Evolutionary conservation across 2,329 filamentous ascomycete genomes (phyloP), one percentile per base, ranked within the genome.

Genomic region (Penicillium sp.): DNA sequence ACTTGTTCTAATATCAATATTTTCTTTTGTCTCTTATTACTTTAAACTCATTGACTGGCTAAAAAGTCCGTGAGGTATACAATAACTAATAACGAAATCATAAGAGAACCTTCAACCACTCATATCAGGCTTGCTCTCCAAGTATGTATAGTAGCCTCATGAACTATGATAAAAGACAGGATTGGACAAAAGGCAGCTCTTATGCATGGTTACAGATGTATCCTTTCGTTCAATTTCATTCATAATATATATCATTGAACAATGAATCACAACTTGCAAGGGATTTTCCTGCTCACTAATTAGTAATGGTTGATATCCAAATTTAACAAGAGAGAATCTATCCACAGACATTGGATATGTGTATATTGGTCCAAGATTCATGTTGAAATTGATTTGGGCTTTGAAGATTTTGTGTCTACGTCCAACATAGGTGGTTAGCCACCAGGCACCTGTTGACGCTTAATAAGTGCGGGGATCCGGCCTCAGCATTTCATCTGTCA

Each of bases 401-500:
- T 33, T 19, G 27, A n/a, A 21, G 11, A 33, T n/a, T 21, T 9
- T 7, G n/a, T 33, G 44, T 27, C n/a, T 15, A 21, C 10, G 23
- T 23, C 23, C 4, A 23, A 23, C 4, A 6, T 40, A 2, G 43
- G 29, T 31, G 11, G 31, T 33, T 33, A 33, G 31, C 31, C 27
- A 29, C 9, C 31, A 34, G 15, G 19, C 19, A 21, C 19, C 19
- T 21, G 19, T 21, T 21, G 19, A 21, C 23, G 51, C 39, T 55
- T 36, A 55, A 44, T 50, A 50, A 50, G 23, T 47, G 50, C 23
- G 53, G 38, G 53, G 53, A 43, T 50, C 19, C 21, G 11, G 31
- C 31, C 31, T 33, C 11, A 2, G 46, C 47, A 43, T 34, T 27
- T 55, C 39, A 43, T 9, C 47, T 50, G 25, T 43, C 25, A 27